A percentile compares a stretch with the other conserved stretches of the same genome.
Evolutionary conservation across 1,284 basidiomycete genomes (phyloP).

Genomic region (Hemileia vastatrix): DNA sequence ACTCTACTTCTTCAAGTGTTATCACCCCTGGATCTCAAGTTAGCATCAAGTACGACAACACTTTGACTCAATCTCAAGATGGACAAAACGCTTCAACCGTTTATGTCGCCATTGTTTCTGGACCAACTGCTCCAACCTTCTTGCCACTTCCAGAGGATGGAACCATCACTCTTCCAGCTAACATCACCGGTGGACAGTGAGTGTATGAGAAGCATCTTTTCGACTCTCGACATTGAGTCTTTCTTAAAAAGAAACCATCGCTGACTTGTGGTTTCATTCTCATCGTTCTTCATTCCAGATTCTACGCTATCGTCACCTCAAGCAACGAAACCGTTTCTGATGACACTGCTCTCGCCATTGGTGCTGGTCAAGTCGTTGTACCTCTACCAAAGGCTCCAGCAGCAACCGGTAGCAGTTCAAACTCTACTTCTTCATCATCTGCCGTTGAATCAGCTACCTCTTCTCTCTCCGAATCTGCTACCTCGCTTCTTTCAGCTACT

Average conservation of each 20-base stretch:
- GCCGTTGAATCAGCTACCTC: neutral
- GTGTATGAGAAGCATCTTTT: neutral
- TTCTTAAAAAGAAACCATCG: neutral
- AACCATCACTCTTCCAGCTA: slow-evolving; percentile 24
- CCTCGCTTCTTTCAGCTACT: neutral
- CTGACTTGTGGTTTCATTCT: too few species aligned
- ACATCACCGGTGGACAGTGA: slow-evolving; percentile 30
- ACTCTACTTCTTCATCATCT: too few species aligned
- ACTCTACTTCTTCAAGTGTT: slow-evolving; percentile 21
- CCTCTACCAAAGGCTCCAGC: slow-evolving; percentile 28
- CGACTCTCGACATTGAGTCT: neutral
- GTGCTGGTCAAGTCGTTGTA: slow-evolving; percentile 26
- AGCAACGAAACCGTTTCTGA: slow-evolving; percentile 25
- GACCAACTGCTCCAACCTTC: slow-evolving; percentile 24
- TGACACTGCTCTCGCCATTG: slow-evolving; percentile 28
- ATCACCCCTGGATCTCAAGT: slow-evolving; percentile 30
- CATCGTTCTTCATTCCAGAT: neutral
- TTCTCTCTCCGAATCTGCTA: neutral
- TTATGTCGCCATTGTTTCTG: slow-evolving; percentile 30
- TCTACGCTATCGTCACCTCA: slow-evolving; percentile 29
- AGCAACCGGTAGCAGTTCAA: slow-evolving; percentile 12
- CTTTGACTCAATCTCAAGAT: neutral
- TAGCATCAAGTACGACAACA: slow-evolving; percentile 21
- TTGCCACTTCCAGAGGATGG: slow-evolving; percentile 16
- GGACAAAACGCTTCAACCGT: slow-evolving; percentile 1